Base-by-base conservation (phyloP, 1,284 basidiomycete species). In the Fomitopsis schrenkii region DNA sequence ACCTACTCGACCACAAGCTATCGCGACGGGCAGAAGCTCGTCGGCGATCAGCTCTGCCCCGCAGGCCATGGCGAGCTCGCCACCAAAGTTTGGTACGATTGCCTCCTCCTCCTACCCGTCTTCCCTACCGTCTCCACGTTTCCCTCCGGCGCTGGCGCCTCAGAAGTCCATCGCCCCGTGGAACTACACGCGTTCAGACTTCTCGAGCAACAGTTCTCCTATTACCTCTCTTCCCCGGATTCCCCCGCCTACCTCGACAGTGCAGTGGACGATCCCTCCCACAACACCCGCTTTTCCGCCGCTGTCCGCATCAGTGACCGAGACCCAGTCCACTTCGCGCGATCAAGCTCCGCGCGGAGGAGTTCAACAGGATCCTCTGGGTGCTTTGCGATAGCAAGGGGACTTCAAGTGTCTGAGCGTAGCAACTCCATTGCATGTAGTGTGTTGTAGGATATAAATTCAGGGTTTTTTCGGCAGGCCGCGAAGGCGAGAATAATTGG, bases 341-440 rank as follows among this genome's bases (percentile, higher is more conserved):
- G 75, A 76, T 73, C 75, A 76, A 71, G 66, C 65, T 59, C 64
- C 70, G 62, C 73, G 70, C 36, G 66, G 65, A 45, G 74, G 59
- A 60, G 70, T 69, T 14, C 76, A 80, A 62, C 77, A 82, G 48
- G 87, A 90, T 75, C 88, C 88, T n/a, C 71, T 90, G 52, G 87
- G 88, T 46, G 88, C 64, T 10, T 70, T 84, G 61, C 74, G 72
- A 62, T 76, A 69, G 66, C n/a, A 36, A 10, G 35, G 9, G 2
- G 35, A 7, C 6, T 7, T n/a, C 14, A 17, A 22, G 33, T 14
- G 17, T 36, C 38, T 40, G 38, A 46, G 8, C 42, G 22, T 45
- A 22, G 42, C 15, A 17, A 6, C 15, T 22, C 10, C n/a, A 9
- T 22, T 22, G 26, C 44, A 28, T 38, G 5, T 38, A 22, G 22